Evolutionary conservation across 352 stramenopile genomes (phyloP).

Genomic region (Achlya hypogyna): DNA sequence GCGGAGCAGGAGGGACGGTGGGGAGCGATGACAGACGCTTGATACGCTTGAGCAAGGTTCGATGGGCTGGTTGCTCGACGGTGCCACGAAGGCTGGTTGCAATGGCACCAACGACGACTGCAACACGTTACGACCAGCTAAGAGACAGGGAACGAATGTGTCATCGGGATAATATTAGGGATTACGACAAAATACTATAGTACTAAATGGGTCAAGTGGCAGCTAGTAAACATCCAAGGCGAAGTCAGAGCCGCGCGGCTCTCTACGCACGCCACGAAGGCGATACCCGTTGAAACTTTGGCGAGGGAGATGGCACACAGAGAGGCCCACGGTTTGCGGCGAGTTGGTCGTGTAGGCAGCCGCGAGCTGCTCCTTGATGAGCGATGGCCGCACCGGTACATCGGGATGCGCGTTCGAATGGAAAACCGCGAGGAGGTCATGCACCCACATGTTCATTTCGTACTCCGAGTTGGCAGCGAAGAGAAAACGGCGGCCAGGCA

Average conservation of each 20-base stretch:
- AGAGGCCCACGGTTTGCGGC: background rate
- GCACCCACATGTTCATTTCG: slow-evolving; percentile 81
- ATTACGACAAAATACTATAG: background rate
- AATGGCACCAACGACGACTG: background rate
- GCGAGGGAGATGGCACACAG: background rate
- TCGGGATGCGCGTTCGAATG: background rate
- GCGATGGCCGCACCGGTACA: background rate
- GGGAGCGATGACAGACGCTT: too few relatives aligned
- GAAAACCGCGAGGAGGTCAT: slow-evolving; percentile 36
- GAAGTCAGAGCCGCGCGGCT: background rate
- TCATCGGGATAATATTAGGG: background rate
- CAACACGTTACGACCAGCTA: background rate
- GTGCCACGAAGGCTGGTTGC: background rate
- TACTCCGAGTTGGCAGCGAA: slow-evolving; percentile 64
- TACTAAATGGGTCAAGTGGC: background rate
- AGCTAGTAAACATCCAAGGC: background rate
- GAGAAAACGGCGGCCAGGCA: slow-evolving; percentile 43
- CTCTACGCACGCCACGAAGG: background rate
- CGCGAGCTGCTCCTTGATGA: background rate
- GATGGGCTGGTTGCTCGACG: too few relatives aligned
- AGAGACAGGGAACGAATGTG: background rate
- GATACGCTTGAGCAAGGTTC: too few relatives aligned
- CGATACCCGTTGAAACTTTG: background rate
- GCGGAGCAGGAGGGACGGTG: too few relatives aligned
- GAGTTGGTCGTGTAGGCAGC: background rate